phyloP scores from a whole-genome alignment of 2,329 filamentous ascomycete species.

The Monosporascus sp. region DNA sequence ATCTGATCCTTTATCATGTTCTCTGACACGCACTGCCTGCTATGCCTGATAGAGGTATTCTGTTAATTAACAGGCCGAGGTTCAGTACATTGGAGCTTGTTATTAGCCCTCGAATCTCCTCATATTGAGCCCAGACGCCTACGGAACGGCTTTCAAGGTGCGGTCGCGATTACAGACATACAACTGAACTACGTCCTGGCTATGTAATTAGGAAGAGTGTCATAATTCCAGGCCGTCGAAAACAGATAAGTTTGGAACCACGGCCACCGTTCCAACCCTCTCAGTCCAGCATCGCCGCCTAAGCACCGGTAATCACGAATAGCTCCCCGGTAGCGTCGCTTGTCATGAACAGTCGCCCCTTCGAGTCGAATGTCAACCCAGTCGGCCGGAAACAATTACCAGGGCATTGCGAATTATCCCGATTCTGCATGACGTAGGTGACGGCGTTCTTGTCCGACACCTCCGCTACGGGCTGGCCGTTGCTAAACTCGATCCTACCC shows the following conservation, averaged over 20 bases:
- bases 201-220: neutral
- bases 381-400: constrained; percentile 56
- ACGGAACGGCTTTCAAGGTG: neutral
- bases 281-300: neutral
- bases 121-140: too few species aligned
- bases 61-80: too few species aligned
- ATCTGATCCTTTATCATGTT: too few species aligned
- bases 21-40: too few species aligned
- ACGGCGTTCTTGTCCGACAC: constrained; percentile 40
- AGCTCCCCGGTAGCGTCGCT: constrained; percentile 11
- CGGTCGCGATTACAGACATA: neutral
- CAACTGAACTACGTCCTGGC: neutral
- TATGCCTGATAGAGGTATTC: too few species aligned
- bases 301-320: constrained; percentile 3
- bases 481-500: constrained; percentile 31
- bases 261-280: neutral
- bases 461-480: constrained; percentile 35
- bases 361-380: constrained; percentile 39
- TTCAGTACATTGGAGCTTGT: too few species aligned
- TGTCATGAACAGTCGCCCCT: constrained; percentile 9
- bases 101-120: too few species aligned
- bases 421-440: constrained; percentile 49
- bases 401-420: constrained; percentile 47
- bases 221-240: neutral
- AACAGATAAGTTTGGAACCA: neutral